These are phyloP conservation scores for Sphagnum tenellum DNA, from an alignment of 225 moss, liverwort and hornwort species.

Conservation along the genomic window DNA sequence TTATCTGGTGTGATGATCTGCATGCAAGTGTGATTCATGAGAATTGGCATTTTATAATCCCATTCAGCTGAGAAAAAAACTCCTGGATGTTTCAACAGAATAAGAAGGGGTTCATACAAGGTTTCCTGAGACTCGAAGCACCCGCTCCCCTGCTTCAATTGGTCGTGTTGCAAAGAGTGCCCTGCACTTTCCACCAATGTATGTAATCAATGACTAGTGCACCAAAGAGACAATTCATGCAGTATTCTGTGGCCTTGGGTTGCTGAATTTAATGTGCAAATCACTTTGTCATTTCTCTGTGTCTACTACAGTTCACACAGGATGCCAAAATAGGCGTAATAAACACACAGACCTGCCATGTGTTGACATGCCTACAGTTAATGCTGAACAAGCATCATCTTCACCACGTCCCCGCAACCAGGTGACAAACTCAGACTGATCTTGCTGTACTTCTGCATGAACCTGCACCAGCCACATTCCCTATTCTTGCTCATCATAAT, in stretches of 20 bases:
- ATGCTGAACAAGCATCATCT: conserved; percentile 50
- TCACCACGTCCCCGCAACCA: conserved; percentile 83
- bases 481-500: too few species aligned
- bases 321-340: background rate
- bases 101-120: conserved; percentile 31
- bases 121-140: conserved; percentile 74
- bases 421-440: conserved; percentile 66
- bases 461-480: conserved; percentile 13
- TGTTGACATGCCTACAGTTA: conserved; percentile 70
- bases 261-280: background rate
- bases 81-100: background rate
- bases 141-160: conserved; percentile 64
- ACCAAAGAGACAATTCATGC: background rate
- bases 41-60: too few species aligned
- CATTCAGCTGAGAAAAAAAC: background rate
- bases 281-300: background rate
- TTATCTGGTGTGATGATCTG: conserved; percentile 91
- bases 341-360: conserved; percentile 58
- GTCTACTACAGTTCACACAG: background rate
- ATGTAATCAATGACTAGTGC: background rate
- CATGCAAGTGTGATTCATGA: background rate
- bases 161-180: conserved; percentile 74
- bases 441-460: conserved; percentile 37
- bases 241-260: background rate
- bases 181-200: conserved; percentile 24